Conservation (phyloP, 2,329 filamentous ascomycete species). For the Arthrobotrys sinensis region DNA sequence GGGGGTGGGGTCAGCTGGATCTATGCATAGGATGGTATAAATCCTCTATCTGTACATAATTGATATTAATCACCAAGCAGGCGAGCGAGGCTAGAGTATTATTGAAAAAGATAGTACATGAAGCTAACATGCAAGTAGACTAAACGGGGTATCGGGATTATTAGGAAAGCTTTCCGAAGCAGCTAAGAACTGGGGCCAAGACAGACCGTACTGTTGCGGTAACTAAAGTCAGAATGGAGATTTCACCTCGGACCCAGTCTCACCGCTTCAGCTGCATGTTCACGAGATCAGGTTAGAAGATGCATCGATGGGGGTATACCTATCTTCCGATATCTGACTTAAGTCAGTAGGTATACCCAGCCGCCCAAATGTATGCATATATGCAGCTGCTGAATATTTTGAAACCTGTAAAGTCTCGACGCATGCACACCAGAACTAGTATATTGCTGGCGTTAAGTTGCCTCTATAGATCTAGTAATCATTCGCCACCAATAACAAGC, state of each 20-base stretch:
- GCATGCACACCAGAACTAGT: background rate
- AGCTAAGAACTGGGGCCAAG: background rate
- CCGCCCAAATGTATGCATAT: too few species aligned
- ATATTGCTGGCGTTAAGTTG: too few species aligned
- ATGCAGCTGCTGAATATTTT: background rate
- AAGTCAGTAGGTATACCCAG: background rate
- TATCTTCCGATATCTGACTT: background rate
- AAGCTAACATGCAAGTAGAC: constrained; percentile 1
- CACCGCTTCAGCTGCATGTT: background rate
- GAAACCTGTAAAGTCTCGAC: constrained; percentile 2
- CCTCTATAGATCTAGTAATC: too few species aligned
- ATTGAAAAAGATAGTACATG: background rate
- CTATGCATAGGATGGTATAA: too few species aligned
- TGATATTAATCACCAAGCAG: background rate
- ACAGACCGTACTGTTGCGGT: background rate
- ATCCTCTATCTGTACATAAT: background rate
- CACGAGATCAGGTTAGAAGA: background rate
- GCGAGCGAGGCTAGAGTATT: background rate
- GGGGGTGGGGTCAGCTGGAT: too few species aligned
- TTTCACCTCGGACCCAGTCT: background rate
- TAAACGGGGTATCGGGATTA: background rate
- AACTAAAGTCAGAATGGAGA: background rate
- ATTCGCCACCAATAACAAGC: background rate
- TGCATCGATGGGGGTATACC: background rate
- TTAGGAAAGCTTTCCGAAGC: background rate